A percentile compares a stretch with the other conserved stretches of the same genome.
Evolutionary conservation across 352 stramenopile species (phyloP).

Genomic region (Sclerospora graminicola): DNA sequence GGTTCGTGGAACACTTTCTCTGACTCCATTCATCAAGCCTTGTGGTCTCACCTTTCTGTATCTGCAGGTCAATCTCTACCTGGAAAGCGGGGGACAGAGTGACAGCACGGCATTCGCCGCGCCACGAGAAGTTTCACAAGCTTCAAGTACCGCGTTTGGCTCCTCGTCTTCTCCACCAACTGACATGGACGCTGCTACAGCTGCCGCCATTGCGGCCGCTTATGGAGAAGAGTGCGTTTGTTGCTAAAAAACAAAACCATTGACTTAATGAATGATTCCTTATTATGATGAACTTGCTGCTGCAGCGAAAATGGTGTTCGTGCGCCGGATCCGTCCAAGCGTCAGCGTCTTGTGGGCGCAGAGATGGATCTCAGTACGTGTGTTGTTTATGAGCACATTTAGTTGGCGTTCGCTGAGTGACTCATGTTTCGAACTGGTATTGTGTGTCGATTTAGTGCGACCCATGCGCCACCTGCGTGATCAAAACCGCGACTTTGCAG

Average conservation of each 20-base stretch:
- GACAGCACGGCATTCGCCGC: conserved; percentile 6
- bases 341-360: conserved; percentile 64
- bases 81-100: conserved; percentile 58
- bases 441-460: conserved; percentile 13
- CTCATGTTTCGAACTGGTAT: conserved; percentile 1
- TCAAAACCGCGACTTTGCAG: conserved; percentile 72
- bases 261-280: too few relatives aligned
- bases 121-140: not conserved
- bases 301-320: conserved; percentile 42
- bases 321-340: conserved; percentile 70
- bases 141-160: conserved; percentile 1
- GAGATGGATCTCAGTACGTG: conserved; percentile 31
- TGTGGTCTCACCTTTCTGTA: not conserved
- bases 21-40: not conserved
- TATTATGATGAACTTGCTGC: not conserved
- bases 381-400: not conserved
- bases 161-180: conserved; percentile 1
- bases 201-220: conserved; percentile 20
- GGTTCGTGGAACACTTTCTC: conserved; percentile 15
- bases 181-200: conserved; percentile 20
- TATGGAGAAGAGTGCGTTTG: conserved; percentile 30
- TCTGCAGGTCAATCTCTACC: conserved; percentile 65
- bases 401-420: not conserved
- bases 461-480: conserved; percentile 51
- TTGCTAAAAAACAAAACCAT: not conserved